phyloP scores from a whole-genome alignment of 495 filamentous ascomycete species.

The Aspergillus egyptiacus region DNA sequence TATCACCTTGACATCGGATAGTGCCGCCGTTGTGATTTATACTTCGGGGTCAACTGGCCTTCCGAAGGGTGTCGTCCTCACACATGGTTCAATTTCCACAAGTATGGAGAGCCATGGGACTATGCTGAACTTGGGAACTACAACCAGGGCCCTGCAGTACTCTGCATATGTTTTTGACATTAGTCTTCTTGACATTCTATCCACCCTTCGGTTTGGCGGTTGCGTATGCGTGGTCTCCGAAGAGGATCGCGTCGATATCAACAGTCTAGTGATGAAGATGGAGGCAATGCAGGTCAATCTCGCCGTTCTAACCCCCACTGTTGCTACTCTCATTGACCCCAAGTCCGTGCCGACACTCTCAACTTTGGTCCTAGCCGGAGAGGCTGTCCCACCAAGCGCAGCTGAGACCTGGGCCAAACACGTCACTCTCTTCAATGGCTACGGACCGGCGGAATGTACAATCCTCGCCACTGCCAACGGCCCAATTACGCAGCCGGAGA shows the following conservation, averaged over 20 bases:
- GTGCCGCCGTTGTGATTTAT: constrained; percentile 26
- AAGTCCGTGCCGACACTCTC: constrained; percentile 4
- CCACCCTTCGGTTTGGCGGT: constrained; percentile 11
- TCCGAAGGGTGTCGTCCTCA: constrained; percentile 28
- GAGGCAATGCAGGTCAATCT: constrained; percentile 4
- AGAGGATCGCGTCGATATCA: constrained; percentile 6
- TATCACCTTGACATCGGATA: neutral
- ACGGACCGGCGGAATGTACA: constrained; percentile 16
- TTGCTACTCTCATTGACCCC: constrained; percentile 3
- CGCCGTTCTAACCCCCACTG: constrained; percentile 13
- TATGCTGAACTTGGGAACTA: neutral
- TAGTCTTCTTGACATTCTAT: constrained; percentile 13
- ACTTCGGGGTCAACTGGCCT: constrained; percentile 30
- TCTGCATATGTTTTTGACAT: constrained; percentile 17
- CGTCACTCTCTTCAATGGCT: constrained; percentile 11
- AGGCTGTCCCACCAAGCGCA: constrained; percentile 8
- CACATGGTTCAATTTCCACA: constrained; percentile 19
- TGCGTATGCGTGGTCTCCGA: constrained; percentile 16
- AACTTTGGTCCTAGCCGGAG: constrained; percentile 13
- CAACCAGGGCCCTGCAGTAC: constrained; percentile 10
- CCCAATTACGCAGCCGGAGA: constrained; percentile 1
- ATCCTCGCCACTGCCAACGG: constrained; percentile 2
- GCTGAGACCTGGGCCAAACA: constrained; percentile 7
- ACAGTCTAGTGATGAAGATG: constrained; percentile 2
- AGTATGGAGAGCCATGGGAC: constrained; percentile 15